These are phyloP conservation scores for Fusarium austroafricanum DNA, from an alignment of 2,329 filamentous ascomycete genomes.

Conservation along the genomic window DNA sequence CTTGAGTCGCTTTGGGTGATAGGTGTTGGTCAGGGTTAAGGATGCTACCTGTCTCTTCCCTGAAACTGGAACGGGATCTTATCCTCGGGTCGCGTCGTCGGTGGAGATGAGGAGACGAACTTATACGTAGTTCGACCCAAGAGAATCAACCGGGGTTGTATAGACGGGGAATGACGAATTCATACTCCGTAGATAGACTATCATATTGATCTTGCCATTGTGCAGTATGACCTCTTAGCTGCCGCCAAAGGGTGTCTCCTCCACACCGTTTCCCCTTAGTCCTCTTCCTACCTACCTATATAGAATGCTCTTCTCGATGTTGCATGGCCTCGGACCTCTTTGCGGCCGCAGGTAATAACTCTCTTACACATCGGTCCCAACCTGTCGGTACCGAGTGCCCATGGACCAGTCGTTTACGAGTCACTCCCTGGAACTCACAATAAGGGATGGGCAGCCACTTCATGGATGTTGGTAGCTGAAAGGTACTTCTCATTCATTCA, in stretches of 20 bases:
- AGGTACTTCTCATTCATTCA: neutral
- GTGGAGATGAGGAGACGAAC: conserved; percentile 36
- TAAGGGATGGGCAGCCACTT: conserved; percentile 38
- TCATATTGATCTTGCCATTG: neutral
- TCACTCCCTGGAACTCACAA: conserved; percentile 36
- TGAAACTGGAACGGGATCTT: conserved; percentile 8
- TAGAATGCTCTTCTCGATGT: conserved; percentile 13
- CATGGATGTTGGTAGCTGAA: conserved; percentile 13
- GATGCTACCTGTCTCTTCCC: neutral
- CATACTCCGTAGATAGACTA: neutral
- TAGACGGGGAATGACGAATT: neutral
- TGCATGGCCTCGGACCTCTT: conserved; percentile 26
- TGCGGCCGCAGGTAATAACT: conserved; percentile 32
- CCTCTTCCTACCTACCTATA: conserved; percentile 1
- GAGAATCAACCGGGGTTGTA: conserved; percentile 9
- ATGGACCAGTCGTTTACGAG: conserved; percentile 31
- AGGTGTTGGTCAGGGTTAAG: neutral
- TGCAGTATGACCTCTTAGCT: neutral
- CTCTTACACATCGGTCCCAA: conserved; percentile 44
- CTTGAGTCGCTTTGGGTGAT: neutral
- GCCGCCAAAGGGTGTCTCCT: neutral
- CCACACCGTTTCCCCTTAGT: conserved; percentile 14
- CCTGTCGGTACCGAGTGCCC: conserved; percentile 40
- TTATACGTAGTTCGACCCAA: conserved; percentile 20
- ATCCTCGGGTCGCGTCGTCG: conserved; percentile 15